These are phyloP conservation scores for Entomortierella beljakovae DNA, from an alignment of 192 early-diverging fungal genomes.

Conservation along the genomic window DNA sequence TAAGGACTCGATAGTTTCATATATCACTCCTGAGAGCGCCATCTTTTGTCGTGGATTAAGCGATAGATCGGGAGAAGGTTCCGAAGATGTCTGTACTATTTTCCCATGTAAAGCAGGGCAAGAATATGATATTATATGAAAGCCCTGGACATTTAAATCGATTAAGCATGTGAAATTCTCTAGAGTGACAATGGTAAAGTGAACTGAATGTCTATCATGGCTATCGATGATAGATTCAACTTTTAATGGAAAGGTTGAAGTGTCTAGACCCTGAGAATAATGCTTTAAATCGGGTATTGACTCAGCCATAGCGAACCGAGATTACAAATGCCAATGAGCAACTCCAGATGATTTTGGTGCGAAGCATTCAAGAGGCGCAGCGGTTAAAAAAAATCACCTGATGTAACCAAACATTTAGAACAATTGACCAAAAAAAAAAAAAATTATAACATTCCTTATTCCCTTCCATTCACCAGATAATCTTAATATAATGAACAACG, in stretches of 20 bases:
- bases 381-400: neutral
- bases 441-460: neutral
- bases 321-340: neutral
- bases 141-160: constrained; percentile 21
- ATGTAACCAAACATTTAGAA: neutral
- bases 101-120: neutral
- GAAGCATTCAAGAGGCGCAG: neutral
- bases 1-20: constrained; percentile 44
- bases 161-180: constrained; percentile 7
- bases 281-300: constrained; percentile 41
- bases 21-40: constrained; percentile 22
- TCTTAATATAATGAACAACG: neutral
- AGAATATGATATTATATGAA: constrained; percentile 2
- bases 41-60: constrained; percentile 23
- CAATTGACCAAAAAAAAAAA: neutral
- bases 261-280: constrained; percentile 27
- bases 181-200: constrained; percentile 20
- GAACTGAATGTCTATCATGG: neutral
- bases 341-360: neutral
- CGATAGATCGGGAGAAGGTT: neutral
- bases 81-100: neutral
- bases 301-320: neutral
- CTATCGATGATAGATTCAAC: neutral
- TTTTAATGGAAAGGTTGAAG: constrained; percentile 32
- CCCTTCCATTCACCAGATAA: neutral